phyloP scores from a whole-genome alignment of 2,329 filamentous ascomycete genomes.

The Curvularia spicifera region DNA sequence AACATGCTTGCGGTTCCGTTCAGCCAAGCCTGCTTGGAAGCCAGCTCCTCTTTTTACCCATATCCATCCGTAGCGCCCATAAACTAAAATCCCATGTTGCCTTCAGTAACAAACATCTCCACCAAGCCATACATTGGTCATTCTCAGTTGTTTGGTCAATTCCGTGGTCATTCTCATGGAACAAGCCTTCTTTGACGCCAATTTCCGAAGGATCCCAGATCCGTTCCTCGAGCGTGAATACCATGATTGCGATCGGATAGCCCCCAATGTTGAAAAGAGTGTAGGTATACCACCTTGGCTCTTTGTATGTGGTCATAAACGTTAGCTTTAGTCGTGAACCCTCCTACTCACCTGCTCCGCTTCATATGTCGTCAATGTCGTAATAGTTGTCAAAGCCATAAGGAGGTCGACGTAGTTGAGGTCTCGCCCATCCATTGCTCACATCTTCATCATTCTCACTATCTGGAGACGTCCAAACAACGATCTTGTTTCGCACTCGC shows the following conservation, averaged over 20 bases:
- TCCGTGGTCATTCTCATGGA: background rate
- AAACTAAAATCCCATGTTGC: background rate
- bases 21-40: background rate
- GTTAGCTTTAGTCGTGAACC: background rate
- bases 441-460: conserved; percentile 21
- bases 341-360: background rate
- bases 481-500: conserved; percentile 22
- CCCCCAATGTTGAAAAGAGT: background rate
- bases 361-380: conserved; percentile 23
- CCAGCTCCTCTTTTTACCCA: background rate
- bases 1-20: background rate
- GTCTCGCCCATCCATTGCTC: conserved; percentile 23
- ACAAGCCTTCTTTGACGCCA: background rate
- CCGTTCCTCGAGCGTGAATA: background rate
- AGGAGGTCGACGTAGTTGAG: conserved; percentile 16
- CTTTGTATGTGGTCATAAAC: too few species aligned
- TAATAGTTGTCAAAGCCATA: conserved; percentile 21
- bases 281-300: too few species aligned
- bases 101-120: background rate
- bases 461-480: conserved; percentile 22
- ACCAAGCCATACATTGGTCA: background rate
- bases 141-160: background rate
- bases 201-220: background rate
- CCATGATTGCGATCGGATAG: background rate
- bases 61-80: background rate